phyloP scores from a whole-genome alignment of 768 basidiomycete species.

The Termitomyces sp. region DNA sequence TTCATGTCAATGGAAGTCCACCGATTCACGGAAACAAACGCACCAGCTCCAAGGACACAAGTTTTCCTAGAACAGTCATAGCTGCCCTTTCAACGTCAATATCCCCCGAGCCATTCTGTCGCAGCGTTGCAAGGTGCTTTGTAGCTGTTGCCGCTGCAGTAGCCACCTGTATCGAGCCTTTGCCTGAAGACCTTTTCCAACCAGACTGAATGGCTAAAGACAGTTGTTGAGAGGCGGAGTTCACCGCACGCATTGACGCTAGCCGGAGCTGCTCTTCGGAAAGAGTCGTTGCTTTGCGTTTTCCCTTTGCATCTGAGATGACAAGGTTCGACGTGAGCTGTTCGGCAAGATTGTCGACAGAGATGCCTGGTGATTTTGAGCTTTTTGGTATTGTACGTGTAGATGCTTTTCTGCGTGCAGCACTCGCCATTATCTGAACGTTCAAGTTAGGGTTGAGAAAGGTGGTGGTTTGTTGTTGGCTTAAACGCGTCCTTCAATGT shows the following conservation, averaged over 20 bases:
- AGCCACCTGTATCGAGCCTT: constrained; percentile 26
- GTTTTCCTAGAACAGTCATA: constrained; percentile 62
- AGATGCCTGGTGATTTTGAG: not conserved
- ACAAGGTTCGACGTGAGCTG: constrained; percentile 27
- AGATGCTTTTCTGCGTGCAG: not conserved
- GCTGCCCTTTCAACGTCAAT: constrained; percentile 76
- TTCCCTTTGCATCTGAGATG: constrained; percentile 30
- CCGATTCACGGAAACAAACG: constrained; percentile 25
- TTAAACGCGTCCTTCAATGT: not conserved
- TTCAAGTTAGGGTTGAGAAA: not conserved
- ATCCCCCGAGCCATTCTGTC: constrained; percentile 43
- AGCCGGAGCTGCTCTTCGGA: constrained; percentile 37
- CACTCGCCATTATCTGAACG: not conserved
- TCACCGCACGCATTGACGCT: constrained; percentile 62
- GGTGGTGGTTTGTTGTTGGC: not conserved
- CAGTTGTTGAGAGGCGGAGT: constrained; percentile 58
- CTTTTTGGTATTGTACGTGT: not conserved
- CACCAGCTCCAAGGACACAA: constrained; percentile 71
- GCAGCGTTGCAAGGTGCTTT: constrained; percentile 45
- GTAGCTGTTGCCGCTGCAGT: constrained; percentile 38
- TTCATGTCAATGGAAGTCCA: not conserved
- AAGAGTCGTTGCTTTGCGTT: constrained; percentile 24
- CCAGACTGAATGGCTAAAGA: constrained; percentile 53
- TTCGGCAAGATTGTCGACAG: constrained; percentile 29
- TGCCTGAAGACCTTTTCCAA: constrained; percentile 48